Evolutionary conservation across 1,139 yeast genomes (phyloP).

Genomic region (Sugiyamaella japonica): DNA sequence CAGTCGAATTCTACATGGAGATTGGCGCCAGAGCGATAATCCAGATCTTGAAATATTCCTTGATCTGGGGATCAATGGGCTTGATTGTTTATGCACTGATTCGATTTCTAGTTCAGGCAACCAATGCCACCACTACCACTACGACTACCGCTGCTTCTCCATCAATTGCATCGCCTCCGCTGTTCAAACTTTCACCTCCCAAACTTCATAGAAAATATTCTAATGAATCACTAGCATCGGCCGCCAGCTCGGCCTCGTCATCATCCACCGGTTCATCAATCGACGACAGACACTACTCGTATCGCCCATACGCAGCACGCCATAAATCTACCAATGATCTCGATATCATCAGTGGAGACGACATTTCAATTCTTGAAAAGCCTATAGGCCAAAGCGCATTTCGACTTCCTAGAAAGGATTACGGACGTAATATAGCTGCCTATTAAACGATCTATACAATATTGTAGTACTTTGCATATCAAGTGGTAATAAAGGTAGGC

Average conservation of each 20-base stretch:
- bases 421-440: conserved; percentile 8
- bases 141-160: conserved; percentile 14
- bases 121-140: conserved; percentile 19
- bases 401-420: conserved; percentile 18
- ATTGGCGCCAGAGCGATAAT: conserved; percentile 31
- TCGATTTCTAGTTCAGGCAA: conserved; percentile 20
- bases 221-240: conserved; percentile 13
- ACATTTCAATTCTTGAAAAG: conserved; percentile 24
- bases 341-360: conserved; percentile 27
- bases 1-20: conserved; percentile 32
- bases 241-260: conserved; percentile 2
- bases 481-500: too few relatives aligned
- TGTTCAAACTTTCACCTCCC: conserved; percentile 2
- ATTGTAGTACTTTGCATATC: conserved; percentile 6
- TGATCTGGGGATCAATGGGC: conserved; percentile 33
- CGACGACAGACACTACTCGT: conserved; percentile 23
- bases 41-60: conserved; percentile 24
- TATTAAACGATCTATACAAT: not conserved
- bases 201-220: conserved; percentile 19
- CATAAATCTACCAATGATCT: conserved; percentile 7
- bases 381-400: conserved; percentile 27
- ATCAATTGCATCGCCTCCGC: not conserved
- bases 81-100: conserved; percentile 28
- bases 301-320: conserved; percentile 27
- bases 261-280: conserved; percentile 9